Base-by-base conservation (phyloP, 768 basidiomycete species). In the Serpula lacrymans region DNA sequence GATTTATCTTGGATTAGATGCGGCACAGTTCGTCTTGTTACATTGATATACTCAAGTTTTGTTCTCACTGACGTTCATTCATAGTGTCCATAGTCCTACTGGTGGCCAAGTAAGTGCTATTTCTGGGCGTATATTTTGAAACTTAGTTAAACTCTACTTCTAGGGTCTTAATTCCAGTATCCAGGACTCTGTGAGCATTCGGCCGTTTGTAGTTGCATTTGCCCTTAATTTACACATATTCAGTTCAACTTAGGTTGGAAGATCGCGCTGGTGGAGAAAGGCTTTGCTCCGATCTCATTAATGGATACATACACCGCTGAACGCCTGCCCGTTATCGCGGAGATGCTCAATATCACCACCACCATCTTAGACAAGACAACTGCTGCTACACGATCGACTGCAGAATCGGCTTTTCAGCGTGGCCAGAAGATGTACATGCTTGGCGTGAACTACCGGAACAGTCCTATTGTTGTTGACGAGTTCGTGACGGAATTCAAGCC, bases 181-280 rank as follows among this genome's bases (percentile, higher is more conserved):
- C 12, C 49, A 53, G 34, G 57, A 58, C 37, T 41, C 57, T 8
- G 61, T 59, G 36, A 18, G 58, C 43, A 26, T n/a, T n/a, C n/a
- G n/a, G n/a, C 5, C n/a, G 27, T 27, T 17, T n/a, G 9, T 12
- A n/a, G 17, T 32, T 21, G 9, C 4, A 17, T 25, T 13, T 20
- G 11, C 16, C 18, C 6, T 5, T 6, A 3, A 17, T 32, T 9
- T 7, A n/a, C 6, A 6, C 26, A 18, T 17, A 16, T 24, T 9
- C 42, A 52, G 51, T 43, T 45, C 27, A 55, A 54, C 24, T 34
- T 54, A 4, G 38, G 31, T 10, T 48, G 46, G 54, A 51, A 51
- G 35, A 35, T 54, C 10, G 30, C 50, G 20, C 47, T 55, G 27
- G 50, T 49, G 6, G 31, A 41, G 10, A 45, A 51, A 22, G 39